A percentile compares a stretch with the other conserved stretches of the same genome.
phyloP scores from a whole-genome alignment of 2,329 filamentous ascomycete species.

The Spiromastix sp. region DNA sequence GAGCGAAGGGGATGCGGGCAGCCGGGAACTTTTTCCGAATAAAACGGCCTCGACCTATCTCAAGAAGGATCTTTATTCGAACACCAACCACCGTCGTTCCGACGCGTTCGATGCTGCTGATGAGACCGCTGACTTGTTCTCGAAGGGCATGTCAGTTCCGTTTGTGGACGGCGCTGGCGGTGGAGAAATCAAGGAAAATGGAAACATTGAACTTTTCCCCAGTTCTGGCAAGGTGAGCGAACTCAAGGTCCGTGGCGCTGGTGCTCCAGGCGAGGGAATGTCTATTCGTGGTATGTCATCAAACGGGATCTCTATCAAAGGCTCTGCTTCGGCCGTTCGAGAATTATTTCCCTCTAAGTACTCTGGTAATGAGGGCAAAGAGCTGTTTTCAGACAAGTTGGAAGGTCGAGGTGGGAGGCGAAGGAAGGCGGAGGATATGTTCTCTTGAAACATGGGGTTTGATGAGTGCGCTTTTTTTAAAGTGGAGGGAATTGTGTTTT shows the following conservation, averaged over 20 bases:
- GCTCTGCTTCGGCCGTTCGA: constrained; percentile 52
- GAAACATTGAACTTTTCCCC: constrained; percentile 31
- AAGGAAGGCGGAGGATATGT: constrained; percentile 63
- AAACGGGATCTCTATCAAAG: constrained; percentile 57
- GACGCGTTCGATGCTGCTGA: constrained; percentile 45
- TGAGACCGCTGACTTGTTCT: constrained; percentile 43
- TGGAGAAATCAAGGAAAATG: constrained; percentile 13
- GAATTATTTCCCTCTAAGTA: constrained; percentile 61
- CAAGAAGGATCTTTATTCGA: constrained; percentile 51
- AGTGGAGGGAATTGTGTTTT: background rate
- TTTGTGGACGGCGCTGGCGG: constrained; percentile 34
- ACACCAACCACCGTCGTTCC: constrained; percentile 36
- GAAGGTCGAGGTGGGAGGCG: constrained; percentile 50
- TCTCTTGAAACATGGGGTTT: constrained; percentile 43
- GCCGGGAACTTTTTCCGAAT: constrained; percentile 39
- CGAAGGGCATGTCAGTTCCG: constrained; percentile 39
- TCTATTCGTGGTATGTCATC: constrained; percentile 30
- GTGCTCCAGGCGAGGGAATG: constrained; percentile 38
- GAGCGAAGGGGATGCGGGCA: constrained; percentile 17
- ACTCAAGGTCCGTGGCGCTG: constrained; percentile 49
- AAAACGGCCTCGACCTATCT: constrained; percentile 32
- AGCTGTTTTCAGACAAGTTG: constrained; percentile 54
- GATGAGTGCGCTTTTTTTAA: background rate
- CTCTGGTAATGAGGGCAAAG: constrained; percentile 52
- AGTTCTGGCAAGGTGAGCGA: constrained; percentile 11